These are phyloP conservation scores for Zasmidium citrigriseum DNA, from an alignment of 2,329 filamentous ascomycete species.

Conservation along the genomic window DNA sequence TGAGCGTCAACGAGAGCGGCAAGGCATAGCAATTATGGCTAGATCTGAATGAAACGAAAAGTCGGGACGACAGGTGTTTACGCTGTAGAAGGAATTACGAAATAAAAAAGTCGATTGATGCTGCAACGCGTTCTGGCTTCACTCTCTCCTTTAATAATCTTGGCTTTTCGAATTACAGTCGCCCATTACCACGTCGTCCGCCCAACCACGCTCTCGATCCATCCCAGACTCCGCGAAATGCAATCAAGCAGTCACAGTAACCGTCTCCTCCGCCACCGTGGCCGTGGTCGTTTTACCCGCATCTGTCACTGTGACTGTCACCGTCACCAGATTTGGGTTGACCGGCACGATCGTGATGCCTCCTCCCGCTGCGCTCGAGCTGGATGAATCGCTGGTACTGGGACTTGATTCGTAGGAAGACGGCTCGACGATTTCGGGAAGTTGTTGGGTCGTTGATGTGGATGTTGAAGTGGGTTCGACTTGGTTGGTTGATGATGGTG, in stretches of 20 bases:
- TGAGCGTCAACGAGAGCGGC: conserved; percentile 25
- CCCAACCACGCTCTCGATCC: no score
- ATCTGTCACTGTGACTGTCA: conserved; percentile 24
- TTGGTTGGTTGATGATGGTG: background rate
- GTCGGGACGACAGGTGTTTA: no score
- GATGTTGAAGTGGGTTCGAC: no score
- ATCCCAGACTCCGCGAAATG: background rate
- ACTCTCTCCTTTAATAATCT: no score
- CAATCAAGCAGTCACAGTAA: conserved; percentile 12
- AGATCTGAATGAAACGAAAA: background rate
- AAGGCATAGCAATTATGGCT: conserved; percentile 20
- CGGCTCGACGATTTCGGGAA: conserved; percentile 11
- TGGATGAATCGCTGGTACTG: background rate
- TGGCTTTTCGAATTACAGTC: no score
- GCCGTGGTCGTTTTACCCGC: conserved; percentile 21
- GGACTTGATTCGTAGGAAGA: background rate
- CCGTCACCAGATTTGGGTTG: conserved; percentile 13
- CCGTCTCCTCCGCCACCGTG: conserved; percentile 21
- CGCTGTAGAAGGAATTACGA: no score
- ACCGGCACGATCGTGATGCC: conserved; percentile 31
- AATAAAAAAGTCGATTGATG: no score
- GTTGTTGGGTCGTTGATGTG: background rate
- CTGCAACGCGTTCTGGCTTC: no score
- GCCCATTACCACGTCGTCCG: no score
- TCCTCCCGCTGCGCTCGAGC: conserved; percentile 8